phyloP scores from a whole-genome alignment of 352 stramenopile genomes.

The Globisporangium irregulare region DNA sequence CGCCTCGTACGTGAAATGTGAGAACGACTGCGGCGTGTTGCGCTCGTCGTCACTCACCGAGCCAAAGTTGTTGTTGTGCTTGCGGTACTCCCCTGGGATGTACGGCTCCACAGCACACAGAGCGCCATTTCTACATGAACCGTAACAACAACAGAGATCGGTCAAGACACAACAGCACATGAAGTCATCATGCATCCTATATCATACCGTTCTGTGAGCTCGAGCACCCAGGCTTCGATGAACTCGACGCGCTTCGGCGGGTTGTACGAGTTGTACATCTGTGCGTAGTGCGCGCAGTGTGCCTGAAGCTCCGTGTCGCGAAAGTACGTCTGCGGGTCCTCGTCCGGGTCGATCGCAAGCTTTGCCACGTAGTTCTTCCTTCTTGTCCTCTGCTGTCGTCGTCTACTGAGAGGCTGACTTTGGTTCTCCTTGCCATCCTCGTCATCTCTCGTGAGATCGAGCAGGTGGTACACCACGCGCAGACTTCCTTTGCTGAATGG shows the following conservation, averaged over 20 bases:
- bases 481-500: constrained; percentile 82
- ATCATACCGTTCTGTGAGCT: constrained; percentile 55
- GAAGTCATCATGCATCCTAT: too few species aligned
- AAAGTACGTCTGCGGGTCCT: constrained; percentile 88
- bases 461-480: constrained; percentile 78
- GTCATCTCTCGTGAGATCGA: constrained; percentile 37
- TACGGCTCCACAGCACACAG: constrained; percentile 80
- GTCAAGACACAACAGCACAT: too few species aligned
- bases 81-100: constrained; percentile 81
- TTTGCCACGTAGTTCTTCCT: constrained; percentile 78
- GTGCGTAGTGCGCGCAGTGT: constrained; percentile 79
- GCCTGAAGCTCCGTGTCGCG: constrained; percentile 86
- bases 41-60: constrained; percentile 82
- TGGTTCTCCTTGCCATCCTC: constrained; percentile 3
- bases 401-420: neutral
- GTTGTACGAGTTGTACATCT: constrained; percentile 85
- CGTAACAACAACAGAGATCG: neutral
- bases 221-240: constrained; percentile 79
- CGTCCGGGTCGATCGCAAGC: constrained; percentile 82
- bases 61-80: constrained; percentile 89
- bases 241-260: constrained; percentile 83
- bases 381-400: neutral
- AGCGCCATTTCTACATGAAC: constrained; percentile 35
- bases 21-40: constrained; percentile 90
- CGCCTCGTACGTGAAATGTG: constrained; percentile 92